phyloP scores from a whole-genome alignment of 176 grass and related monocot species.

The Miscanthus lutarioriparius region DNA sequence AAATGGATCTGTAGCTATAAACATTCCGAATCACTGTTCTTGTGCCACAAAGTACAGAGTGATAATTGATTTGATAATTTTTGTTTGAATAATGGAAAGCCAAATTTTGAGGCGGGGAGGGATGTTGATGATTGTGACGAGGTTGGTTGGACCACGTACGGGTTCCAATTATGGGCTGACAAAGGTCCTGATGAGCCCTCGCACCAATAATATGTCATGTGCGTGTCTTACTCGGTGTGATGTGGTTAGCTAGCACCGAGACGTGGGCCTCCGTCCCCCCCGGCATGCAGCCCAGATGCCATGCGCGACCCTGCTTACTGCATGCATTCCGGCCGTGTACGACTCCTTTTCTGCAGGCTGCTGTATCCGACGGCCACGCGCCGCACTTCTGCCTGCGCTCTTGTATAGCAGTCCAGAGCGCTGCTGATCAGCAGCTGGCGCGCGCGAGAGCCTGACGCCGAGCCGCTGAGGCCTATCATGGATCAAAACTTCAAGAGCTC shows the following conservation, averaged over 20 bases:
- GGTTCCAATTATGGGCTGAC: conserved; percentile 13
- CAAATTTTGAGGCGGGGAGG: neutral
- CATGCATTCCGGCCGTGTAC: neutral
- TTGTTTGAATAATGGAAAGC: neutral
- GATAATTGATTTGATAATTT: conserved; percentile 6
- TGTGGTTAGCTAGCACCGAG: neutral
- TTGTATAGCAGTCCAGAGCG: too few species aligned
- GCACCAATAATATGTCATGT: conserved; percentile 42
- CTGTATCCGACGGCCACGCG: too few species aligned
- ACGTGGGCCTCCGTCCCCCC: conserved; percentile 4
- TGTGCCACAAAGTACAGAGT: neutral
- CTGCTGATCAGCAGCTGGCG: too few species aligned
- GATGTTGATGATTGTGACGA: conserved; percentile 9
- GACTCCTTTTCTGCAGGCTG: too few species aligned
- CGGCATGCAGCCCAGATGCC: conserved; percentile 10
- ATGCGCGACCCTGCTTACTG: neutral
- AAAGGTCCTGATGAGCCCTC: conserved; percentile 27
- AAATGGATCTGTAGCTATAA: neutral
- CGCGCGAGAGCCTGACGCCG: neutral
- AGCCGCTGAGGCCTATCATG: too few species aligned
- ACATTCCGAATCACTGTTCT: neutral
- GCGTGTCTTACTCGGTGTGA: conserved; percentile 14
- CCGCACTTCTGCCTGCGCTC: too few species aligned
- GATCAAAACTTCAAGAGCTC: neutral
- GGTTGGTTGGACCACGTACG: conserved; percentile 30